phyloP scores from a whole-genome alignment of 208 protist genomes.

The Trypanosoma mega region DNA sequence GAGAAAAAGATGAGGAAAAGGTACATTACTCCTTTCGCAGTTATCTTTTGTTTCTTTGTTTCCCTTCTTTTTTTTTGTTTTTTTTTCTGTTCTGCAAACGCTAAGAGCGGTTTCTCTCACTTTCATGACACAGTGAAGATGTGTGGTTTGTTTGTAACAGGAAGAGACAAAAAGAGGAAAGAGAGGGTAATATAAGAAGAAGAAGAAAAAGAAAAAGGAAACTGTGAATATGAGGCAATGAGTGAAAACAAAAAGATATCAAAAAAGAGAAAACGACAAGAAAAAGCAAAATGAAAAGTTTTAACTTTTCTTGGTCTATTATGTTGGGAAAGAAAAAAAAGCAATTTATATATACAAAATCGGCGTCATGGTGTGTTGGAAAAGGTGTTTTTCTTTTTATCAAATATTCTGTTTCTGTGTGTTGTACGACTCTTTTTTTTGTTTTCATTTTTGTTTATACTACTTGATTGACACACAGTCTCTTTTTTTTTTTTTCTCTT shows the following conservation, averaged over 20 bases:
- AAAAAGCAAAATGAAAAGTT: too few species aligned
- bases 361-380: background rate
- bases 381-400: slow-evolving; percentile 16
- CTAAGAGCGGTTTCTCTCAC: too few species aligned
- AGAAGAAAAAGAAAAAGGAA: slow-evolving; percentile 14
- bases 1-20: too few species aligned
- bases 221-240: background rate
- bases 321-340: background rate
- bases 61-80: too few species aligned
- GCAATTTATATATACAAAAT: background rate
- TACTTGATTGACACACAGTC: background rate
- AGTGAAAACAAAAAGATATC: background rate
- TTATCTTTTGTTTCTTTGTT: too few species aligned
- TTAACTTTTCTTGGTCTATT: too few species aligned
- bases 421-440: slow-evolving; percentile 13
- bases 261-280: slow-evolving; percentile 8
- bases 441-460: slow-evolving; percentile 11
- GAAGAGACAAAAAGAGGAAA: background rate
- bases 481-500: background rate
- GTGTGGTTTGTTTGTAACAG: background rate
- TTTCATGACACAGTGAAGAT: too few species aligned
- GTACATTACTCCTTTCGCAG: background rate
- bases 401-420: slow-evolving; percentile 4
- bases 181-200: slow-evolving; percentile 1
- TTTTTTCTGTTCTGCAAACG: too few species aligned